Conservation (phyloP, 2,329 filamentous ascomycete genomes). For the Stachybotrys echinatus region DNA sequence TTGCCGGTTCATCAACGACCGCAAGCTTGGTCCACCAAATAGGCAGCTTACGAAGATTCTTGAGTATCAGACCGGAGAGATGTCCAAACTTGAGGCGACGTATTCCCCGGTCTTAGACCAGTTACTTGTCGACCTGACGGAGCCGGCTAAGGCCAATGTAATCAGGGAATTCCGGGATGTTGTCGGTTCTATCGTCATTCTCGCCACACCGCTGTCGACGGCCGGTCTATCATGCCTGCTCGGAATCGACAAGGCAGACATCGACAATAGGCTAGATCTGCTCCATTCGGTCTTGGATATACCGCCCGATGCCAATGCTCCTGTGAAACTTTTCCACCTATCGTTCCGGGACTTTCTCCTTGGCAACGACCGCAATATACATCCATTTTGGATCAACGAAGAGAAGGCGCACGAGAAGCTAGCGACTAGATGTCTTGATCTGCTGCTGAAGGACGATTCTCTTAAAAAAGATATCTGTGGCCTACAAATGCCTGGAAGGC, state of each 20-base stretch:
- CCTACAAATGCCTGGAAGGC: neutral
- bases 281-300: constrained; percentile 30
- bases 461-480: constrained; percentile 18
- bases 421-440: neutral
- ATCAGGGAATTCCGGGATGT: constrained; percentile 18
- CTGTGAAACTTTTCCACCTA: constrained; percentile 25
- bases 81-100: constrained; percentile 5
- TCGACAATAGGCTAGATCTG: constrained; percentile 15
- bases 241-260: constrained; percentile 3
- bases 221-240: constrained; percentile 20
- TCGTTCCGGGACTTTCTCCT: constrained; percentile 28
- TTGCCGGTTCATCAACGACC: constrained; percentile 19
- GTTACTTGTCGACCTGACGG: neutral
- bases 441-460: constrained; percentile 14
- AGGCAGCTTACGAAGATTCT: constrained; percentile 15
- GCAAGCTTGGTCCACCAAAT: constrained; percentile 7
- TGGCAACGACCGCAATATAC: constrained; percentile 11
- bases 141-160: neutral
- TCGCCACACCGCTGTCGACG: constrained; percentile 22
- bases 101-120: constrained; percentile 13
- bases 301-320: constrained; percentile 11
- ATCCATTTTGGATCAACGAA: constrained; percentile 10
- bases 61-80: neutral
- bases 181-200: constrained; percentile 23
- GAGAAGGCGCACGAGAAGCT: neutral